Conservation (phyloP, 1,284 basidiomycete genomes). For the Lentinus polychrous region DNA sequence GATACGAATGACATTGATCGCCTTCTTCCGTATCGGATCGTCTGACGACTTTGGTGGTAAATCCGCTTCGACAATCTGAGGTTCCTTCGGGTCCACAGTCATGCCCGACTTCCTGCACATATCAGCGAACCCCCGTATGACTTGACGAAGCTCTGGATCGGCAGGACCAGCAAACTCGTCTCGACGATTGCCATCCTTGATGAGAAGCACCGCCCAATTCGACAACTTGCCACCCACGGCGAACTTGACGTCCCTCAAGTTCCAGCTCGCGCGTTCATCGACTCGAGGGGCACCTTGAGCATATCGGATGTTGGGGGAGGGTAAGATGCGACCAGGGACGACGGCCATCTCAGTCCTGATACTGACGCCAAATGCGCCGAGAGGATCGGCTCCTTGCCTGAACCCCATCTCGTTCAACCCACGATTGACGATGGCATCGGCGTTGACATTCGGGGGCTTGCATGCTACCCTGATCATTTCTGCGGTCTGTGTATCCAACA, state of each 20-base stretch:
- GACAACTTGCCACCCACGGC: slow-evolving; percentile 42
- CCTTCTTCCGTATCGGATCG: slow-evolving; percentile 42
- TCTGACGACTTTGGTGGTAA: slow-evolving; percentile 37
- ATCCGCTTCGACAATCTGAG: slow-evolving; percentile 28
- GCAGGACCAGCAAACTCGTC: slow-evolving; percentile 38
- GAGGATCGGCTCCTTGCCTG: slow-evolving; percentile 32
- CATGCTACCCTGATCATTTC: slow-evolving; percentile 65
- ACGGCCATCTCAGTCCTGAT: slow-evolving; percentile 63
- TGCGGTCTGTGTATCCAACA: slow-evolving; percentile 60
- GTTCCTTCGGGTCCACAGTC: slow-evolving; percentile 30
- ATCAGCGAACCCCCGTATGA: slow-evolving; percentile 39
- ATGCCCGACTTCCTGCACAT: slow-evolving; percentile 62
- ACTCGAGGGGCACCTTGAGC: slow-evolving; percentile 36
- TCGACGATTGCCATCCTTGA: slow-evolving; percentile 44
- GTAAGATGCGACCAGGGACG: slow-evolving; percentile 64
- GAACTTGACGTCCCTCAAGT: slow-evolving; percentile 57
- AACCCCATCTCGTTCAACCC: slow-evolving; percentile 62
- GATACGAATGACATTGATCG: slow-evolving; percentile 32
- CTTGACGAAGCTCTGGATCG: slow-evolving; percentile 43
- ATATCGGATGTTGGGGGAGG: slow-evolving; percentile 54
- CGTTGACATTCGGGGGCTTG: slow-evolving; percentile 62
- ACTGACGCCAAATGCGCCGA: slow-evolving; percentile 52
- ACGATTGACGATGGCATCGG: slow-evolving; percentile 42
- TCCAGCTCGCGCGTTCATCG: slow-evolving; percentile 66
- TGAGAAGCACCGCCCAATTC: slow-evolving; percentile 59